phyloP scores from a whole-genome alignment of 345 rosid species.

The Sisymbrium irio region DNA sequence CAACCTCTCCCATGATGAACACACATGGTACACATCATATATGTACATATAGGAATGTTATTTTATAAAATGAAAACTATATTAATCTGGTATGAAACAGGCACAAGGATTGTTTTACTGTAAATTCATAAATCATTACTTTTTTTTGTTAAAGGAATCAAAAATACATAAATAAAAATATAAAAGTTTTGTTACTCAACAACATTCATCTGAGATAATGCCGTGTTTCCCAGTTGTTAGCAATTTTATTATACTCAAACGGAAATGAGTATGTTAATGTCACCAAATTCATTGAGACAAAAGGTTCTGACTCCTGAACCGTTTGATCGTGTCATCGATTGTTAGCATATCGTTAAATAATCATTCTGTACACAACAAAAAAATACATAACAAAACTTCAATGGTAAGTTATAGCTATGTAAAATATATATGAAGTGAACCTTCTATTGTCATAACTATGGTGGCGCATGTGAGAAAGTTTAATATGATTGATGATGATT shows the following conservation, averaged over 20 bases:
- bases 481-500: not conserved
- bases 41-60: not conserved
- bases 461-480: not conserved
- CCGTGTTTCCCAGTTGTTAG: not conserved
- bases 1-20: slow-evolving; percentile 34
- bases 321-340: slow-evolving; percentile 9
- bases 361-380: not conserved
- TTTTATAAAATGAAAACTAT: not conserved
- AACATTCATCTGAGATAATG: not conserved
- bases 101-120: not conserved
- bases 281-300: not conserved
- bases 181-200: not conserved
- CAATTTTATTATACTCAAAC: not conserved
- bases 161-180: no score
- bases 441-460: not conserved
- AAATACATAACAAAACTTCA: not conserved
- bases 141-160: no score
- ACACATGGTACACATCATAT: slow-evolving; percentile 32
- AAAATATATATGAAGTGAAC: not conserved
- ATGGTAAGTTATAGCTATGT: not conserved
- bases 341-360: slow-evolving; percentile 18
- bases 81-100: not conserved
- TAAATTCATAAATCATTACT: not conserved
- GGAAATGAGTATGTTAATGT: not conserved
- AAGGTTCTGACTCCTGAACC: slow-evolving; percentile 2